phyloP scores from a whole-genome alignment of 2,329 filamentous ascomycete species.

The Didymella sp. region DNA sequence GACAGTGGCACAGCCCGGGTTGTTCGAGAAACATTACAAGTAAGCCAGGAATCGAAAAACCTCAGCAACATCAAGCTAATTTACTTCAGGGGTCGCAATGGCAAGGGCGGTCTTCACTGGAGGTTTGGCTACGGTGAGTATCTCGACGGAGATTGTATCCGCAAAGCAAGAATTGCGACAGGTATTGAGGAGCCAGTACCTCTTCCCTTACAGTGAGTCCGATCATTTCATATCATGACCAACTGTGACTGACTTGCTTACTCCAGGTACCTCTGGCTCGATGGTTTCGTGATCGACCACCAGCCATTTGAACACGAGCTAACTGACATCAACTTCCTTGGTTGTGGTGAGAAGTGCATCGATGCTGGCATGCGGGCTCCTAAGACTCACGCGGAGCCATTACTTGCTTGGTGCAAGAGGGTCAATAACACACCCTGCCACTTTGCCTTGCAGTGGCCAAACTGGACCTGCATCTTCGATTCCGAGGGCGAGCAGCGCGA shows the following conservation, averaged over 20 bases:
- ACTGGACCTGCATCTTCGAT: slow-evolving; percentile 37
- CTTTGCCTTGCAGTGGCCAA: slow-evolving; percentile 36
- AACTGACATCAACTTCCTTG: slow-evolving; percentile 30
- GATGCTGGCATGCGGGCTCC: slow-evolving; percentile 40
- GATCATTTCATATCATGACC: background rate
- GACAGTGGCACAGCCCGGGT: slow-evolving; percentile 25
- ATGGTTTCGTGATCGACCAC: slow-evolving; percentile 45
- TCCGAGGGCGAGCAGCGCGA: slow-evolving; percentile 29
- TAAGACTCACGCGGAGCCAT: slow-evolving; percentile 20
- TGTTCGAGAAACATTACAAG: slow-evolving; percentile 34
- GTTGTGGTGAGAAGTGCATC: slow-evolving; percentile 36
- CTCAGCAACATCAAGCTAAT: background rate
- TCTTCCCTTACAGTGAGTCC: slow-evolving; percentile 30
- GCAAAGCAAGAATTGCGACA: slow-evolving; percentile 41
- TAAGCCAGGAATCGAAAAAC: slow-evolving; percentile 18
- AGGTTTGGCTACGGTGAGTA: slow-evolving; percentile 43
- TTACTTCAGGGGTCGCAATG: slow-evolving; percentile 34
- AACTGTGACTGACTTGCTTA: background rate
- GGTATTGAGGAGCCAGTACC: slow-evolving; percentile 29
- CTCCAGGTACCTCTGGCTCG: slow-evolving; percentile 36
- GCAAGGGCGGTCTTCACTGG: slow-evolving; percentile 40
- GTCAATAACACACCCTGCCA: slow-evolving; percentile 29
- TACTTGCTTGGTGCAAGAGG: slow-evolving; percentile 26
- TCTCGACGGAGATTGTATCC: slow-evolving; percentile 42
- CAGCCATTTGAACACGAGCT: slow-evolving; percentile 41